Conservation (phyloP, 164 flowering plant genomes). For the Euptelea pleiosperma region DNA sequence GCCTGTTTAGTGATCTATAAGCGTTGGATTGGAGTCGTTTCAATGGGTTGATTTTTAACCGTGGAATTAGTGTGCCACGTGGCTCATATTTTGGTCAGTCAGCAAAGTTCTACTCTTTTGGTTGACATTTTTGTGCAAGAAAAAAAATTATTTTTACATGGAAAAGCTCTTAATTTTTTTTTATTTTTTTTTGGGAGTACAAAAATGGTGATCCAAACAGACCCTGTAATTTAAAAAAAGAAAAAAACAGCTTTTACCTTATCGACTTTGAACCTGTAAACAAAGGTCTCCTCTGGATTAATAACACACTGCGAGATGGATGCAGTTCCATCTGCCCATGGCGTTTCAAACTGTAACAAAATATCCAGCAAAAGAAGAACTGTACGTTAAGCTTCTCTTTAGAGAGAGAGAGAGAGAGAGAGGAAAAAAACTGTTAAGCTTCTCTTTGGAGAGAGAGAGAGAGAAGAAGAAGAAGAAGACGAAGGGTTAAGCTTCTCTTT, state of each 20-base stretch:
- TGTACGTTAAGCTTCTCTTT: neutral
- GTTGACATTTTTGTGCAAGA: too few relatives aligned
- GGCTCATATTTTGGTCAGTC: too few relatives aligned
- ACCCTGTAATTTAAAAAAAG: neutral
- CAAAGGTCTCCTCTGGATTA: conserved; percentile 75
- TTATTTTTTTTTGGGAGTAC: too few relatives aligned
- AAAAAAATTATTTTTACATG: too few relatives aligned
- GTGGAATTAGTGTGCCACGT: too few relatives aligned
- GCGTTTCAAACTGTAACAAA: conserved; percentile 56
- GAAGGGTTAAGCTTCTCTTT: neutral
- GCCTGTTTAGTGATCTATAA: too few relatives aligned
- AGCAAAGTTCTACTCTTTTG: too few relatives aligned
- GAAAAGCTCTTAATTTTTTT: too few relatives aligned
- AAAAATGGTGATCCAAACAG: neutral
- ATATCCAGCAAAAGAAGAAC: neutral
- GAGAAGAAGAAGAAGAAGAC: neutral
- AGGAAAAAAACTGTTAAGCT: neutral
- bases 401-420: neutral
- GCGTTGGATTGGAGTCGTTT: too few relatives aligned
- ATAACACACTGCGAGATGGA: conserved; percentile 79
- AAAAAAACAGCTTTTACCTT: conserved; percentile 39
- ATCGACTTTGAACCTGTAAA: conserved; percentile 71
- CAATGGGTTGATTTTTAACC: too few relatives aligned
- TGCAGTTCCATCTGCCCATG: conserved; percentile 97
- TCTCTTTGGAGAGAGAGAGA: conserved; percentile 8